Base-by-base conservation (phyloP, 2,329 filamentous ascomycete genomes). In the Aureobasidium sp. region DNA sequence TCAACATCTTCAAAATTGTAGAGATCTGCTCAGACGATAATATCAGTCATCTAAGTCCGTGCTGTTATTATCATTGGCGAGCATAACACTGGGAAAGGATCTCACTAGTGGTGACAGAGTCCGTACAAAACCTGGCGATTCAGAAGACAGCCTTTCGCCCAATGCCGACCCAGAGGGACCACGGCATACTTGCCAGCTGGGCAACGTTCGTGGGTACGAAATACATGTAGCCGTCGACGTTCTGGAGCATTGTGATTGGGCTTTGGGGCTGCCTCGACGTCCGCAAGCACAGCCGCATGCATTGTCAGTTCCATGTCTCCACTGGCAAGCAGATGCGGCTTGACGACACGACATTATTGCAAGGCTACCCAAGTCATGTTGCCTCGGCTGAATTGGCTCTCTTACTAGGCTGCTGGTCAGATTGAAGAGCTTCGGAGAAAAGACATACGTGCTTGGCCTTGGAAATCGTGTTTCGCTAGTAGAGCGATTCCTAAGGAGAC, bases 271-370 rank as follows among this genome's bases (percentile, higher is more conserved):
- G 27, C 52, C 26, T 46, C 27, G 24, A 34, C 12, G 29, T 46
- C 39, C n/a, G 37, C 41, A 36, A 44, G 53, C 53, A 57, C 53
- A 57, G 53, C 53, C 39, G 24, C 50, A 37, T 15, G 20, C 50
- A 24, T 44, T 36, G n/a, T 34, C n/a, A 29, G n/a, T 26, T 46
- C 53, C 41, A 29, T 6, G 27, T 46, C 53, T 36, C 53, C 41
- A 57, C 53, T 46, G 20, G 5, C 39, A 41, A 29, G 39, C 41
- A 55, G 53, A 57, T 36, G 53, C 53, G 53, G 37, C 39, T 57
- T 57, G 53, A 57, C 53, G 53, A 57, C 53, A 57, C 46, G 27
- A 43, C 13, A 34, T 39, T 20, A 10, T 39, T 20, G 29, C 13
- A 32, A 36, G 41, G 20, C 24, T 20, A 44, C 17, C 47, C 50